Evolutionary conservation across 2,329 filamentous ascomycete genomes (phyloP), one percentile per base, ranked within the genome.

Genomic region (Aspergillus intermedius): DNA sequence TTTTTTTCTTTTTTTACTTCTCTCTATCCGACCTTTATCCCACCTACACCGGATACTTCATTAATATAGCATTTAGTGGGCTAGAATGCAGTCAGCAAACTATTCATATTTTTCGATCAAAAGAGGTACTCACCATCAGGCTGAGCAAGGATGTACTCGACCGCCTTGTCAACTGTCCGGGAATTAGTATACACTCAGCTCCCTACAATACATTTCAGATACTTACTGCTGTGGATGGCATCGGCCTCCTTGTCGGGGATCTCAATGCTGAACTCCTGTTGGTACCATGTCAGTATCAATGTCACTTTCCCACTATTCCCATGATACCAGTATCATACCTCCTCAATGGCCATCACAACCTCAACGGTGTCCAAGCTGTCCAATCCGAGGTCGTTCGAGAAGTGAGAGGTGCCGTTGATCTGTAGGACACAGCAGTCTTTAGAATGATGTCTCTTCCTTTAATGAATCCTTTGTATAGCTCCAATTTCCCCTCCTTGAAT

Each of bases 281-380:
- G 42, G 30, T 46, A 21, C 19, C 50, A 45, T 32, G 56, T 51
- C 47, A 54, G 48, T 48, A 43, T 42, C 45, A 37, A 35, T 21
- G 28, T 12, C 53, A 49, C 49, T 28, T 43, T 52, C 46, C 55
- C 48, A 45, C 32, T 52, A 49, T 54, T 46, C 56, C 48, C 45
- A 34, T 52, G 49, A 55, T 46, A 40, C 1, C 28, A 34, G 23
- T 37, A 42, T 48, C 61, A 57, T 74, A 90, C 87, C 84, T 98
- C 93, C 82, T 98, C 93, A 75, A 98, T 97, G 59, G 93, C 93
- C 93, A 98, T 98, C 64, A 98, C 93, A 60, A 98, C 93, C 80
- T 98, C 93, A 56, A 98, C 93, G 56, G 93, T 96, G 73, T 98
- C 93, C 73, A 98, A 82, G 76, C 87, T 94, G 78, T 98, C 93